A percentile compares a stretch with the other conserved stretches of the same genome.
Evolutionary conservation across 805 yeast genomes (phyloP).

Genomic region (Saturnispora sanitii): DNA sequence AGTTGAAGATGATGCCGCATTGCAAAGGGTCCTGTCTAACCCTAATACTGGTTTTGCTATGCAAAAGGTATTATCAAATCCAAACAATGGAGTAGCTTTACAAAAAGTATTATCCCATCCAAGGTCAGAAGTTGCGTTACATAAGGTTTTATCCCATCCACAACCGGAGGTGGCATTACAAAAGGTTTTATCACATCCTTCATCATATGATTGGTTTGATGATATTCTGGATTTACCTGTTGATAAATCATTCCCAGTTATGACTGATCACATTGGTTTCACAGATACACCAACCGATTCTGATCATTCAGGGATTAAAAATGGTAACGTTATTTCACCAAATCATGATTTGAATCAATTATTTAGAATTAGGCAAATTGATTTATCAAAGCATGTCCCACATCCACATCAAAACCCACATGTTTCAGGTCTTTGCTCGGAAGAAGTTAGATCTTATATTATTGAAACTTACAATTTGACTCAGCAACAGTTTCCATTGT

Average conservation of each 20-base stretch:
- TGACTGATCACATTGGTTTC: slow-evolving; percentile 53
- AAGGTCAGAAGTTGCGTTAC: slow-evolving; percentile 13
- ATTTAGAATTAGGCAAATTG: slow-evolving; percentile 58
- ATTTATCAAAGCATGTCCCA: slow-evolving; percentile 43
- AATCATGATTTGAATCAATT: slow-evolving; percentile 45
- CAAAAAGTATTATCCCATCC: slow-evolving; percentile 15
- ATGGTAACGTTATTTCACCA: slow-evolving; percentile 8
- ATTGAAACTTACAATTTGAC: slow-evolving; percentile 43
- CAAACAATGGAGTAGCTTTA: slow-evolving; percentile 12
- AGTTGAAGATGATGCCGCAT: slow-evolving; percentile 3
- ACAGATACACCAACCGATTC: slow-evolving; percentile 29
- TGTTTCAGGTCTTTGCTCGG: slow-evolving; percentile 33
- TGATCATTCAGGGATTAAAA: slow-evolving; percentile 20
- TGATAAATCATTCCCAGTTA: slow-evolving; percentile 45
- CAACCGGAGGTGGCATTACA: slow-evolving; percentile 11
- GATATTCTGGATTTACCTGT: slow-evolving; percentile 62
- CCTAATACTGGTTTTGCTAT: slow-evolving; percentile 13
- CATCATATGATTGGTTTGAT: slow-evolving; percentile 50
- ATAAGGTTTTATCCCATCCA: slow-evolving; percentile 15
- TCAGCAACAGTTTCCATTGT: slow-evolving; percentile 58
- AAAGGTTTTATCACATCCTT: slow-evolving; percentile 11
- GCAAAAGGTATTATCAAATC: slow-evolving; percentile 15
- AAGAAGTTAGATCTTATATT: slow-evolving; percentile 44
- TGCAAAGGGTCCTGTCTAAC: slow-evolving; percentile 13
- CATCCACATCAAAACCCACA: slow-evolving; percentile 23